These are phyloP conservation scores for Globisporangium mamillatum DNA, from an alignment of 352 stramenopile genomes.

Conservation along the genomic window DNA sequence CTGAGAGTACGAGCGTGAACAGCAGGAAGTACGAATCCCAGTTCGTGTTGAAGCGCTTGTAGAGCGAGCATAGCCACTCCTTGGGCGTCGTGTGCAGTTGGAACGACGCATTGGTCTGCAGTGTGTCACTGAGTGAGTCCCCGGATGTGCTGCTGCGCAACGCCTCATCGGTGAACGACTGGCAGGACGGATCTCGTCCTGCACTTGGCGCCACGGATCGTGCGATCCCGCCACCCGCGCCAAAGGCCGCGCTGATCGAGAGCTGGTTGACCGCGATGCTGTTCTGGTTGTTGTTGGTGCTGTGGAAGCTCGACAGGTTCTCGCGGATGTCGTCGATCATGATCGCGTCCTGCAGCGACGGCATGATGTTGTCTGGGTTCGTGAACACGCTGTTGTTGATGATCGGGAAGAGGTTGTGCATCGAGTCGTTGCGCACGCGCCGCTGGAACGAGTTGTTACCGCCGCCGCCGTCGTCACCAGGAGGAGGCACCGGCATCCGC, in stretches of 20 bases:
- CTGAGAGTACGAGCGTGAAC: constrained; percentile 44
- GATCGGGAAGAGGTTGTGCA: constrained; percentile 68
- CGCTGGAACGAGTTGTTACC: constrained; percentile 18
- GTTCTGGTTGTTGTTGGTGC: constrained; percentile 8
- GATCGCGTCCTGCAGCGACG: constrained; percentile 70
- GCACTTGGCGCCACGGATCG: constrained; percentile 4
- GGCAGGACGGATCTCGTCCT: constrained; percentile 22
- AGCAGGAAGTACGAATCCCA: constrained; percentile 78
- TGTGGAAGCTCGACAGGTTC: constrained; percentile 18
- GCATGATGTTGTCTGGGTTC: constrained; percentile 73
- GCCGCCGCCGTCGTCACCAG: not conserved
- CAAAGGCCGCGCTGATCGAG: constrained; percentile 16
- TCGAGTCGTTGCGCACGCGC: constrained; percentile 34
- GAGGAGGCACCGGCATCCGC: constrained; percentile 23
- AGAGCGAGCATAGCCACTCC: constrained; percentile 37
- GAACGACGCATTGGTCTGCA: constrained; percentile 14
- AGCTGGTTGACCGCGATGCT: constrained; percentile 7
- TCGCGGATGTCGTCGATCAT: constrained; percentile 65
- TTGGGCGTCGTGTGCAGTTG: constrained; percentile 1
- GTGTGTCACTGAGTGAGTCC: constrained; percentile 16
- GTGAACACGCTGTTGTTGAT: constrained; percentile 58
- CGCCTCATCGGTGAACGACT: constrained; percentile 23
- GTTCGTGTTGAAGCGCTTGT: constrained; percentile 53
- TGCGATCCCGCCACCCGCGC: constrained; percentile 1
- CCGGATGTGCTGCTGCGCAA: constrained; percentile 14